Evolutionary conservation across 768 basidiomycete genomes (phyloP).

Genomic region (Piloderma croceum): DNA sequence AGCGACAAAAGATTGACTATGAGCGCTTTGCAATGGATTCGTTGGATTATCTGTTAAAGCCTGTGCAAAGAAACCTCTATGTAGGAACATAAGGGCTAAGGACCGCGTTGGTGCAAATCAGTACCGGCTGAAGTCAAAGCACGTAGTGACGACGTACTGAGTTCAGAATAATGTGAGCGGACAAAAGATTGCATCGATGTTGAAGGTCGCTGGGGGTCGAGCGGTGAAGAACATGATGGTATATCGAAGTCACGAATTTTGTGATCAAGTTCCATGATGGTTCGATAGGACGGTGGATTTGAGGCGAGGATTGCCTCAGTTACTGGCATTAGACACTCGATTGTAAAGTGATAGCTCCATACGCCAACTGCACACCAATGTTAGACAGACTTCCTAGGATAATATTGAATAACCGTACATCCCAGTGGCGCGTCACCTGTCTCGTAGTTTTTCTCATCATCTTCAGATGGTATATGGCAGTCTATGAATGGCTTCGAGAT

Average conservation of each 20-base stretch:
- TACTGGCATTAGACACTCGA: constrained; percentile 39
- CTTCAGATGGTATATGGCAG: constrained; percentile 39
- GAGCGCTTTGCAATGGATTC: constrained; percentile 43
- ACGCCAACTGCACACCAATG: constrained; percentile 34
- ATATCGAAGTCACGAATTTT: constrained; percentile 39
- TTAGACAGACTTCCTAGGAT: constrained; percentile 2
- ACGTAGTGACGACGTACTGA: constrained; percentile 11
- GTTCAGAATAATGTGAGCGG: constrained; percentile 14
- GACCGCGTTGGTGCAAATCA: no score
- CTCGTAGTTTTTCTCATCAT: constrained; percentile 41
- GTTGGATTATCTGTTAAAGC: constrained; percentile 44
- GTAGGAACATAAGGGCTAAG: constrained; percentile 53
- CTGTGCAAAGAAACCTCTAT: constrained; percentile 53
- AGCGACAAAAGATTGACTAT: constrained; percentile 44
- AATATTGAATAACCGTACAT: constrained; percentile 30
- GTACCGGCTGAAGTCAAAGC: neutral
- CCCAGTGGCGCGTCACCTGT: constrained; percentile 38
- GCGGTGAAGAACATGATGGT: constrained; percentile 16
- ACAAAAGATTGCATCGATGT: constrained; percentile 30
- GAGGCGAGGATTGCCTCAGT: constrained; percentile 35
- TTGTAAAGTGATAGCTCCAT: constrained; percentile 40
- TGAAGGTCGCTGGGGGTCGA: constrained; percentile 27
- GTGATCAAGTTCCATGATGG: constrained; percentile 43
- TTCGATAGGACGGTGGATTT: constrained; percentile 41
- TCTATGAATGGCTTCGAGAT: constrained; percentile 39